A percentile compares a stretch with the other conserved stretches of the same genome.
Conservation (phyloP, 139 green algal genomes). For the Desmodesmus armatus region DNA sequence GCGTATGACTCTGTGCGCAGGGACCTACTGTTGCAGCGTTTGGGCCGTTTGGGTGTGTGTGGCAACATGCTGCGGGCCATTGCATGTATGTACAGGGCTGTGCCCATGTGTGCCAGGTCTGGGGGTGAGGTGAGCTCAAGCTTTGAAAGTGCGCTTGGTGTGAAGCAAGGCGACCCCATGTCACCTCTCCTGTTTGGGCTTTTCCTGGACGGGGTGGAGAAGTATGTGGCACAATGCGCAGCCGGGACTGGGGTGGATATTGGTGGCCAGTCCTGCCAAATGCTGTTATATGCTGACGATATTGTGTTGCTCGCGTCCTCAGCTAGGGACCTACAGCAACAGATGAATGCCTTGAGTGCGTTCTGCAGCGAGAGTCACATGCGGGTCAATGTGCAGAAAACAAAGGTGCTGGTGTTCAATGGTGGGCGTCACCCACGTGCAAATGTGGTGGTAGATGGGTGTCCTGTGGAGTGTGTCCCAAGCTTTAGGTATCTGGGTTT, state of each 20-base stretch:
- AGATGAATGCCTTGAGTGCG: background rate
- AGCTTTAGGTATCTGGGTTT: too few species aligned
- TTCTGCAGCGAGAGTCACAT: background rate
- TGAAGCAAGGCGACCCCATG: background rate
- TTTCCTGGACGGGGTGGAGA: background rate
- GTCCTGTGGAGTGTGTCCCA: too few species aligned
- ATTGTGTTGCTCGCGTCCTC: background rate
- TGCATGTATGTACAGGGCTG: background rate
- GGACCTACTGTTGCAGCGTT: background rate
- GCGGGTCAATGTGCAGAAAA: background rate
- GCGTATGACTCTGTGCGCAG: background rate
- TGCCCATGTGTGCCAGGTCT: background rate
- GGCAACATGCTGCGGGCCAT: background rate
- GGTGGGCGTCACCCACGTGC: too few species aligned
- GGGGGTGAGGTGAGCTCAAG: background rate
- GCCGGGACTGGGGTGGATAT: background rate
- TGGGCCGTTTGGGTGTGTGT: background rate
- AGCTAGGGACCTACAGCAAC: background rate
- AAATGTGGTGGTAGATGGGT: too few species aligned
- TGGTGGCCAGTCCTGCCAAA: background rate
- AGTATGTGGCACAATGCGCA: background rate
- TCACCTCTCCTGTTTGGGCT: background rate
- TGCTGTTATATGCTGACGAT: conserved; percentile 9
- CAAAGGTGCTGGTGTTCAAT: background rate
- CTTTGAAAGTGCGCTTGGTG: background rate